Evolutionary conservation across 2,329 filamentous ascomycete genomes (phyloP).

Genomic region (Beauveria brongniartii): DNA sequence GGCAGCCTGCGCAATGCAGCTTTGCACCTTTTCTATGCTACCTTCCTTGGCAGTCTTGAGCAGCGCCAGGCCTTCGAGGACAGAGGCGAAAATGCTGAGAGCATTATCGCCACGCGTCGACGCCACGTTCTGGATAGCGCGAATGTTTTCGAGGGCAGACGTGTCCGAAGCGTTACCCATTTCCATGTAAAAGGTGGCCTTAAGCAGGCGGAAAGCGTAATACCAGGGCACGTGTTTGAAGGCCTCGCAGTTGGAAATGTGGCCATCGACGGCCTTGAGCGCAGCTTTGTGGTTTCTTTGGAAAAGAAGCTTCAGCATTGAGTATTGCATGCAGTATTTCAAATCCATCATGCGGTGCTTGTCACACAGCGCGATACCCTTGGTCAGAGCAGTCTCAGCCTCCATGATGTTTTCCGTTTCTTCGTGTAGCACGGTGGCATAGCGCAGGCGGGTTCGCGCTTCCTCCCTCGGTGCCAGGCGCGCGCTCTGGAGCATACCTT

Average conservation of each 20-base stretch:
- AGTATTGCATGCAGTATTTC: constrained; percentile 70
- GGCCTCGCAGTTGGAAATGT: constrained; percentile 60
- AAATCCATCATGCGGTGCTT: constrained; percentile 50
- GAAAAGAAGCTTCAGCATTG: constrained; percentile 62
- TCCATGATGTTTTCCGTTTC: constrained; percentile 71
- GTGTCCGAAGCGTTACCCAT: constrained; percentile 52
- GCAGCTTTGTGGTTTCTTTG: constrained; percentile 65
- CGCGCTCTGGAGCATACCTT: constrained; percentile 56
- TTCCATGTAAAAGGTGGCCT: constrained; percentile 60
- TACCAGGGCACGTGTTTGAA: constrained; percentile 65
- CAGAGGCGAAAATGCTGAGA: constrained; percentile 55
- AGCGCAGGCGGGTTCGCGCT: constrained; percentile 60
- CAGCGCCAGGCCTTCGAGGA: constrained; percentile 63
- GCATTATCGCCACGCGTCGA: constrained; percentile 53
- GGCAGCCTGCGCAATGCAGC: constrained; percentile 64
- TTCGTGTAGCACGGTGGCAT: constrained; percentile 62
- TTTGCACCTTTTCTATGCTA: constrained; percentile 60
- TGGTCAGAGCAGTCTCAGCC: constrained; percentile 63
- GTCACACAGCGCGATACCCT: constrained; percentile 62
- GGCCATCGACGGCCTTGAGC: constrained; percentile 60
- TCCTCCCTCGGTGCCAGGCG: constrained; percentile 57
- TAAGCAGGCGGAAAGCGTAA: constrained; percentile 69
- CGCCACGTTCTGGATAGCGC: constrained; percentile 52
- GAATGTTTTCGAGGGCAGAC: constrained; percentile 60
- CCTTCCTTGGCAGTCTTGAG: constrained; percentile 57